These are phyloP conservation scores for Curvularia sp. DNA, from an alignment of 2,329 filamentous ascomycete species.

Conservation along the genomic window DNA sequence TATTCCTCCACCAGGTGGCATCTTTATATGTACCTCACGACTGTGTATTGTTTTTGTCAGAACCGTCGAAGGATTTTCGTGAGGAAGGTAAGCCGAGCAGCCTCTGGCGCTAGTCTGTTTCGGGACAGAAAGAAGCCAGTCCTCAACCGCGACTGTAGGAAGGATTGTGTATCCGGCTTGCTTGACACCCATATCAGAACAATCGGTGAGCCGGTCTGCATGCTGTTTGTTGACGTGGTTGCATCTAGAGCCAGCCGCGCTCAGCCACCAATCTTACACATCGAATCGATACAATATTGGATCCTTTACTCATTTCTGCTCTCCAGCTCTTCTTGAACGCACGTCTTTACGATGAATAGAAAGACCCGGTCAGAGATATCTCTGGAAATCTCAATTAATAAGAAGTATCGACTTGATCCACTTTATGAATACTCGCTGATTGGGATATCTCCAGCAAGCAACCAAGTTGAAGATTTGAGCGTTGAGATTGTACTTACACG, in stretches of 20 bases:
- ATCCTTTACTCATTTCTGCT: background rate
- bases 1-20: background rate
- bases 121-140: background rate
- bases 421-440: background rate
- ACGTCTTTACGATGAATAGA: background rate
- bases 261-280: background rate
- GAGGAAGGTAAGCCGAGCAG: slow-evolving; percentile 9
- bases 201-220: background rate
- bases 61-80: background rate
- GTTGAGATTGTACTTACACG: background rate
- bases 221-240: background rate
- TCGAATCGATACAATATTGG: background rate
- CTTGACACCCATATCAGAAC: background rate
- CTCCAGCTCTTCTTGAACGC: background rate
- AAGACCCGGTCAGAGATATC: background rate
- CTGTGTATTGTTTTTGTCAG: background rate
- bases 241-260: background rate
- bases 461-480: background rate
- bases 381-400: background rate
- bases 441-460: background rate
- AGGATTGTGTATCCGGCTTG: background rate
- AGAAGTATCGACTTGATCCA: background rate
- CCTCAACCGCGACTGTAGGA: background rate
- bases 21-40: background rate
- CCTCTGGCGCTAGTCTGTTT: slow-evolving; percentile 4